Evolutionary conservation across 2,329 filamentous ascomycete genomes (phyloP), one percentile per base, ranked within the genome.

Genomic region (Rhynchosporium secalis): DNA sequence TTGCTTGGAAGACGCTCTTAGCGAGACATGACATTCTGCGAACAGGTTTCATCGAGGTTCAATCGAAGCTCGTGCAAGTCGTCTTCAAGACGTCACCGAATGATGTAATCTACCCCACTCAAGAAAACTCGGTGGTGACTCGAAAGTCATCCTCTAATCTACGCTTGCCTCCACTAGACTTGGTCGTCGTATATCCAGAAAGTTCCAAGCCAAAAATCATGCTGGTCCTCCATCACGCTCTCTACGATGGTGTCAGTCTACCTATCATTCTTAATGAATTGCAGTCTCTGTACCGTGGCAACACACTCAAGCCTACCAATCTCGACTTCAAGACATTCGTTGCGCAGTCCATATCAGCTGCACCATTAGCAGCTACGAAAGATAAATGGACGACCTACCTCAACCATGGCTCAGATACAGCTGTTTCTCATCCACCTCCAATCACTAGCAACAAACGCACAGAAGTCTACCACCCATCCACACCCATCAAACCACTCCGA

Each of bases 201-300:
- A 29, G 49, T 8, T 13, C 43, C 5, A n/a, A 38, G 5, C 29
- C 51, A 9, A 54, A n/a, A 0, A 31, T 75, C 8, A 66, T 82
- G 2, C 78, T 92, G 4, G 79, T 79, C 31, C 87, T 97, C 4
- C 92, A 96, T 66, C 93, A 98, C 73, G 90, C 90, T 0, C 79
- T 97, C 0, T 98, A 97, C 72, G 94, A 97, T 73, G 92, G 88
- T 5, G 81, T 96, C 63, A 95, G 90, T 69, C 78, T 97, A 4
- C 84, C 87, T 0, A 72, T 81, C 0, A 76, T 96, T 5, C 77
- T 92, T 28, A 72, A 80, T 13, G 75, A 82, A 46, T 75, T 88
- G 12, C 74, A 80, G 64, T 65, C 70, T 78, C 41, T 86, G 73
- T 76, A 76, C 69, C 45, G 71, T 68, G 54, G 65, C 13, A 10